Conservation (phyloP, 1,284 basidiomycete genomes). For the Inonotus obliquus region DNA sequence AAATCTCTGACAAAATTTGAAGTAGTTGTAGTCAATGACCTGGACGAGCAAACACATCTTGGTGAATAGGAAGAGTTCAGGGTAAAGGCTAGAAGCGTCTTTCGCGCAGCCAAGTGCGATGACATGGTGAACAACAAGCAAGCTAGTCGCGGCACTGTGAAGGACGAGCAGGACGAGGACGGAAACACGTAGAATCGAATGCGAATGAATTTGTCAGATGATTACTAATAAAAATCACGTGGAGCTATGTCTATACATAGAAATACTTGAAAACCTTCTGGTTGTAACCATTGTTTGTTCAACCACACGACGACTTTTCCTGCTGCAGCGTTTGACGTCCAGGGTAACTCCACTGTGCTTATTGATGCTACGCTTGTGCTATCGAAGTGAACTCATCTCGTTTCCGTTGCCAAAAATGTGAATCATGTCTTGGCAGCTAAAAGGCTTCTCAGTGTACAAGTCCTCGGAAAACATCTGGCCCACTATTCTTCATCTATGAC, state of each 20-base stretch:
- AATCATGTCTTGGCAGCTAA: too few relatives aligned
- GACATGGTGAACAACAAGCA: neutral
- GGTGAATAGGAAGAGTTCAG: neutral
- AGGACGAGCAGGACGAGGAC: neutral
- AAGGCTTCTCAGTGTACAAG: too few relatives aligned
- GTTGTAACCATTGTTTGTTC: neutral
- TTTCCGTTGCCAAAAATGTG: too few relatives aligned
- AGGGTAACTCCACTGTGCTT: too few relatives aligned
- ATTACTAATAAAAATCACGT: neutral
- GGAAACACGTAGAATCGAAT: slow-evolving; percentile 3
- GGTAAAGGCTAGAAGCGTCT: slow-evolving; percentile 3
- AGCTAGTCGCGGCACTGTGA: neutral
- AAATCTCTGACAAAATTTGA: neutral
- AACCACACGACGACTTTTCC: too few relatives aligned
- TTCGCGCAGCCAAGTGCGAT: slow-evolving; percentile 1
- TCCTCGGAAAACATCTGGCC: too few relatives aligned
- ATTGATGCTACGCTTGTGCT: too few relatives aligned
- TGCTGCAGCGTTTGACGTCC: too few relatives aligned
- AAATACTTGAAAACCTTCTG: neutral
- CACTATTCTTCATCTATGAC: too few relatives aligned
- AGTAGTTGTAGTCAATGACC: slow-evolving; percentile 13
- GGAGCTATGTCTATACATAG: neutral
- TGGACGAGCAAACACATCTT: neutral
- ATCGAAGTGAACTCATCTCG: too few relatives aligned
- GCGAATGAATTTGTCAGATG: neutral